phyloP scores from a whole-genome alignment of 2,329 filamentous ascomycete species.

The Clonostachys sp. region DNA sequence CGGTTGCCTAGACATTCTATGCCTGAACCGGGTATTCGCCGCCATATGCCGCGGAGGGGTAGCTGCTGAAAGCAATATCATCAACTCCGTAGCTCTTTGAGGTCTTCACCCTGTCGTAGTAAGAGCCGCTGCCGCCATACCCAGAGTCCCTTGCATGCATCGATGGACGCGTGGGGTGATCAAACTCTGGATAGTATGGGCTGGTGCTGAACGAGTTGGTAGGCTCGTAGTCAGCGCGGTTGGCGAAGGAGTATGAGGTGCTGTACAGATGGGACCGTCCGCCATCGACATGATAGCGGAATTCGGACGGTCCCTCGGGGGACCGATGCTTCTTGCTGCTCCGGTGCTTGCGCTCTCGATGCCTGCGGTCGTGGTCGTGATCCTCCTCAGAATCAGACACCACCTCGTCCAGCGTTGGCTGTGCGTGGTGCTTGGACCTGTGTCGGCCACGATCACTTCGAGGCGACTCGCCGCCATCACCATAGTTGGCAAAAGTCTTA shows the following conservation, averaged over 20 bases:
- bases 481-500: too few relatives aligned
- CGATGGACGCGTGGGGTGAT: neutral
- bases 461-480: too few relatives aligned
- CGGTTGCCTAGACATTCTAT: too few relatives aligned
- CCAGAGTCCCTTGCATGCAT: neutral
- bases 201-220: constrained; percentile 1
- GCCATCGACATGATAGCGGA: constrained; percentile 20
- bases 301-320: constrained; percentile 16
- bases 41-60: neutral
- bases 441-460: too few relatives aligned
- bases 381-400: neutral
- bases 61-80: constrained; percentile 23
- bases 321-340: constrained; percentile 26
- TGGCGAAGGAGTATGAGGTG: constrained; percentile 14
- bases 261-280: constrained; percentile 16
- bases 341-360: constrained; percentile 24
- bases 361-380: constrained; percentile 6
- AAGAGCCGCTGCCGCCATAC: neutral
- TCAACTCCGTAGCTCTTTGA: constrained; percentile 19
- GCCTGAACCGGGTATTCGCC: neutral
- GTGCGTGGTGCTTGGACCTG: too few relatives aligned
- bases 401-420: too few relatives aligned
- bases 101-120: constrained; percentile 24
- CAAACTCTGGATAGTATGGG: constrained; percentile 13
- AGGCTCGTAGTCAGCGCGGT: constrained; percentile 13